Conservation (phyloP, 2,329 filamentous ascomycete species). For the Penicillium sp. region DNA sequence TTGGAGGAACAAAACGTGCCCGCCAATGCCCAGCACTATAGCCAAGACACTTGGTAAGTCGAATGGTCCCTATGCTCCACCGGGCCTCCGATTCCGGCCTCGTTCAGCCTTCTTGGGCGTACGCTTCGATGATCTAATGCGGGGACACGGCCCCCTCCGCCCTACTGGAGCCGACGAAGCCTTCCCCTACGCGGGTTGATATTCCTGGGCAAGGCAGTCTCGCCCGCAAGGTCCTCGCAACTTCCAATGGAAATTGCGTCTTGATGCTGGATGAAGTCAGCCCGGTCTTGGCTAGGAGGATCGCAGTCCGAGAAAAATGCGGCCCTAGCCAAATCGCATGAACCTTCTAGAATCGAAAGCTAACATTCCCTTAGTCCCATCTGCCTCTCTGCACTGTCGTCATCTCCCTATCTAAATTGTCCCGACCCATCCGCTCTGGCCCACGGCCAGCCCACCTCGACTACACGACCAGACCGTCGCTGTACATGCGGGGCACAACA, state of each 20-base stretch:
- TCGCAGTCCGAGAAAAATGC: not conserved
- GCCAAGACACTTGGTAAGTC: conserved; percentile 32
- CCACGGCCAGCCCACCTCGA: conserved; percentile 6
- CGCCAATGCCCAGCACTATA: conserved; percentile 19
- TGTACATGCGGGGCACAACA: conserved; percentile 3
- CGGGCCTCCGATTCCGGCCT: not conserved
- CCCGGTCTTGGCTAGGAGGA: not conserved
- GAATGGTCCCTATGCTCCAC: conserved; percentile 1
- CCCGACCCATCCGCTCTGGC: conserved; percentile 23
- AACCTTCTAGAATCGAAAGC: conserved; percentile 8
- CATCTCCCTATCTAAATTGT: conserved; percentile 19
- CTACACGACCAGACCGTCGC: not conserved
- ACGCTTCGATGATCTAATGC: conserved; percentile 9
- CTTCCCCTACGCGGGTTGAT: not conserved
- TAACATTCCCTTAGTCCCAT: conserved; percentile 27
- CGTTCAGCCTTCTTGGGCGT: conserved; percentile 16
- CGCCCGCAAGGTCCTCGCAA: not conserved
- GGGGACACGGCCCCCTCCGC: conserved; percentile 5
- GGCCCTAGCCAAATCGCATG: not conserved
- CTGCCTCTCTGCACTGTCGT: conserved; percentile 29
- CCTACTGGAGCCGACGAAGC: conserved; percentile 1
- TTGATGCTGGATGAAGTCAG: not conserved
- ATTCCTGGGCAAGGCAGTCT: conserved; percentile 6
- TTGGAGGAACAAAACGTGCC: conserved; percentile 25
- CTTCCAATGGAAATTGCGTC: not conserved